Base-by-base conservation (phyloP, 2,329 filamentous ascomycete genomes). In the Aspergillus unguis region DNA sequence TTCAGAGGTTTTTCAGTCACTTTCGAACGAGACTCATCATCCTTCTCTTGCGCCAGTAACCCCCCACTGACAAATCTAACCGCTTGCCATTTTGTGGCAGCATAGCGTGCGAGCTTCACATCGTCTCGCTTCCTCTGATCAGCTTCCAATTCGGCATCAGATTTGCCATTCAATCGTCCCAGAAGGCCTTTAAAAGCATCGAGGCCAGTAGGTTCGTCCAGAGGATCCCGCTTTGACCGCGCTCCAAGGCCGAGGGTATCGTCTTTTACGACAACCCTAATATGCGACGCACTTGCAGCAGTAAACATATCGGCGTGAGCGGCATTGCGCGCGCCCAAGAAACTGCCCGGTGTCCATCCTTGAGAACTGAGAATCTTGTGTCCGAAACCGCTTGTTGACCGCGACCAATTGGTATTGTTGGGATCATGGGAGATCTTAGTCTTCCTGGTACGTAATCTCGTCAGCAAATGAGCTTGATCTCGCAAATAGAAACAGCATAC, bases 341-440 rank as follows among this genome's bases (percentile, higher is more conserved):
- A 88, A 59, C 87, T 81, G 33, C 94, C 94, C 0, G 92, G 90
- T 56, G 86, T 82, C 94, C 94, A 99, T 59, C 94, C 94, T 65
- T 96, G 91, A 11, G 87, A 80, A 45, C 86, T 84, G 66, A 99
- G 85, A 61, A 97, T 92, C 67, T 85, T 89, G 71, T 96, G 92
- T 62, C 94, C 94, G 70, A 94, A 97, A 49, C 85, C 86, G 52
- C 81, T 82, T 59, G 87, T 89, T 68, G 92, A 87, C 65, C 86
- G 85, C 52, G 87, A 85, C 94, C 94, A 99, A 80, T 83, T 85
- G 44, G 90, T 96, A 72, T 97, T 99, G 75, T 97, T 96, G 6
- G 94, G 94, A 73, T 99, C 94, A 69, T 87, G 81, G 60, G 87
- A 87, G 67, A 97, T 85, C 75, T 92, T 95, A 44, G 79, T 79